Conservation (phyloP, 129 eudicot species). For the Artemisia annua region DNA sequence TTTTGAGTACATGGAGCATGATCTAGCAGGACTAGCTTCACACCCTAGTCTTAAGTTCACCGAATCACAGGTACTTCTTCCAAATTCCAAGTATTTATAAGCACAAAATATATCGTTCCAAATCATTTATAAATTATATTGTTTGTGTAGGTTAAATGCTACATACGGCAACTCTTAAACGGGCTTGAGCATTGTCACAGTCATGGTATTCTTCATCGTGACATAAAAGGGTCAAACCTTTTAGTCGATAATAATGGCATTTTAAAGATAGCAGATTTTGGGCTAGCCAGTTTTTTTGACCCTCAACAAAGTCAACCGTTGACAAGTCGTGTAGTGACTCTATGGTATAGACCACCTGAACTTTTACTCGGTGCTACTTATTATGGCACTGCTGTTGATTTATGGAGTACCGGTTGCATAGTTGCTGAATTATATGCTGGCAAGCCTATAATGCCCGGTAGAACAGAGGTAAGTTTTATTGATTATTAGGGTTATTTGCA, state of each 20-base stretch:
- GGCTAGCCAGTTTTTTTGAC: conserved; percentile 74
- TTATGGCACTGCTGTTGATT: conserved; percentile 83
- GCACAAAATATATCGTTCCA: not conserved
- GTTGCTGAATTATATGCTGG: conserved; percentile 91
- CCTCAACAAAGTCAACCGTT: conserved; percentile 65
- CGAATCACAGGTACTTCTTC: conserved; percentile 69
- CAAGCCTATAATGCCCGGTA: conserved; percentile 90
- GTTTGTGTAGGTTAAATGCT: conserved; percentile 71
- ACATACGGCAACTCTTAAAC: conserved; percentile 65
- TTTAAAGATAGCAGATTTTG: conserved; percentile 92
- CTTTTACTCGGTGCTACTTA: conserved; percentile 90
- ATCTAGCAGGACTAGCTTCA: conserved; percentile 84
- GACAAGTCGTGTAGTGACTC: conserved; percentile 90
- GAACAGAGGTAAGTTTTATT: conserved; percentile 70
- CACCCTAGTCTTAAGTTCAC: conserved; percentile 73
- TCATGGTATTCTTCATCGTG: conserved; percentile 83
- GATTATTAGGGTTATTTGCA: not conserved
- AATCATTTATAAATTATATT: not conserved
- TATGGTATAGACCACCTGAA: conserved; percentile 97
- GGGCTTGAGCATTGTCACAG: conserved; percentile 94
- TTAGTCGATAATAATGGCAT: conserved; percentile 71
- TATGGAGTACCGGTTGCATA: conserved; percentile 96
- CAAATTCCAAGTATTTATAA: not conserved
- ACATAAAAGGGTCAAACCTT: conserved; percentile 89
- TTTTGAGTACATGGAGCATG: conserved; percentile 94